Conservation (phyloP, 257 asterid genomes). For the Fraxinus excelsior region DNA sequence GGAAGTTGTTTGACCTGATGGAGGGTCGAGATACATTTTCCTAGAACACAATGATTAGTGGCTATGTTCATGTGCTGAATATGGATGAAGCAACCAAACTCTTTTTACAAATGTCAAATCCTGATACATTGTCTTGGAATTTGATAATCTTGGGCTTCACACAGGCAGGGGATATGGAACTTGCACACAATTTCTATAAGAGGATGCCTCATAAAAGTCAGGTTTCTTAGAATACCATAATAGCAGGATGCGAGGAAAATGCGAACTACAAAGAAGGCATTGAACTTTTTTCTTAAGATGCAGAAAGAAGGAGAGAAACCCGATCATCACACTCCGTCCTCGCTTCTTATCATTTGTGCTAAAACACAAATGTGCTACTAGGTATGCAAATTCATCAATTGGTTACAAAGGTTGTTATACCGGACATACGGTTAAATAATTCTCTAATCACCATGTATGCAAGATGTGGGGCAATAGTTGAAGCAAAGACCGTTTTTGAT, state of each 20-base stretch:
- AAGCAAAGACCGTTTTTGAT: conserved; percentile 63
- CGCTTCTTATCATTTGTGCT: conserved; percentile 66
- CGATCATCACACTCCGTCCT: conserved; percentile 74
- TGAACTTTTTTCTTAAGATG: conserved; percentile 54
- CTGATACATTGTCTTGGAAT: conserved; percentile 77
- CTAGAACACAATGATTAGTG: conserved; percentile 82
- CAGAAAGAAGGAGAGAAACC: conserved; percentile 63
- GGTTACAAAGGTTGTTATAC: conserved; percentile 49
- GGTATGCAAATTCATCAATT: conserved; percentile 67
- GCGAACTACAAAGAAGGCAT: conserved; percentile 55
- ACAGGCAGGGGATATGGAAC: conserved; percentile 53
- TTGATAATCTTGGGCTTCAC: conserved; percentile 71
- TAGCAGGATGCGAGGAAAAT: conserved; percentile 73
- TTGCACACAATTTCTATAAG: conserved; percentile 47
- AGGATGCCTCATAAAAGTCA: conserved; percentile 63
- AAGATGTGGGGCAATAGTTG: conserved; percentile 73
- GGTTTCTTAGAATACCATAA: conserved; percentile 56
- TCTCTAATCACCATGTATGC: conserved; percentile 87
- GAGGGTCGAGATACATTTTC: conserved; percentile 54
- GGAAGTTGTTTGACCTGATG: conserved; percentile 70
- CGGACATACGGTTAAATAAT: conserved; percentile 72
- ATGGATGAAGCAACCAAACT: conserved; percentile 64
- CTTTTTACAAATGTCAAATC: conserved; percentile 58
- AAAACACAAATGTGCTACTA: too few relatives aligned
- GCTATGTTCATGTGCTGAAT: conserved; percentile 58